Percentiles rank a stretch among this genome's conserved stretches.
Evolutionary conservation across 2,329 filamentous ascomycete genomes (phyloP).

Genomic region (Stagonosporopsis chrysanthemi): DNA sequence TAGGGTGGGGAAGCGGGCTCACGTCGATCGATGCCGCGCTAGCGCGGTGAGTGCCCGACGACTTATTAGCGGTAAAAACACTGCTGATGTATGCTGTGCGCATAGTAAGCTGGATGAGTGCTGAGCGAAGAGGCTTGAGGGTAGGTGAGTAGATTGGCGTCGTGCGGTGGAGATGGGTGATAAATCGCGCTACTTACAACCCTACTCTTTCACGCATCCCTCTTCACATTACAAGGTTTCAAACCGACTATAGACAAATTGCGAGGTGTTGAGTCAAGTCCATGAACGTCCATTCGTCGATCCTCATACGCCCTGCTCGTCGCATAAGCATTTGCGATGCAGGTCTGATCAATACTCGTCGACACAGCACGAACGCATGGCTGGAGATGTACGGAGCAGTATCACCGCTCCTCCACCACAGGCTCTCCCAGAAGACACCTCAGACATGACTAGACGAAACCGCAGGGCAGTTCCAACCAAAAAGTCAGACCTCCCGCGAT

Average conservation of each 20-base stretch:
- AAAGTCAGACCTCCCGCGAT: neutral
- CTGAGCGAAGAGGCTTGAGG: neutral
- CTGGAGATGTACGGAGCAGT: too few relatives aligned
- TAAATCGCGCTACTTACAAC: neutral
- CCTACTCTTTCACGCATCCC: neutral
- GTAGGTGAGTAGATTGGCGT: neutral
- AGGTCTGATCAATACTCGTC: too few relatives aligned
- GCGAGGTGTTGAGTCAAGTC: too few relatives aligned
- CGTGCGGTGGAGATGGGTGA: neutral
- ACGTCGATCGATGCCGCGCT: neutral
- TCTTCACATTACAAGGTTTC: neutral
- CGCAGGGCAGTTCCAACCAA: too few relatives aligned
- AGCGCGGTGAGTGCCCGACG: neutral
- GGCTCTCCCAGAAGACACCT: too few relatives aligned
- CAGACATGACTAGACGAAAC: too few relatives aligned
- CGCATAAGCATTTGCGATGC: too few relatives aligned
- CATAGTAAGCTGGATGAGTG: neutral
- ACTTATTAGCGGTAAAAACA: neutral
- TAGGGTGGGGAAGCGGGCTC: constrained; percentile 12
- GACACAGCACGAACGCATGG: too few relatives aligned
- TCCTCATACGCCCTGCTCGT: too few relatives aligned
- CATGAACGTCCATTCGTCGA: too few relatives aligned
- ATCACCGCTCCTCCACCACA: too few relatives aligned
- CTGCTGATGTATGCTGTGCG: neutral
- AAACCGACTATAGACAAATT: too few relatives aligned